These are phyloP conservation scores for Micractinium sp. DNA, from an alignment of 139 green algal species.

Conservation along the genomic window DNA sequence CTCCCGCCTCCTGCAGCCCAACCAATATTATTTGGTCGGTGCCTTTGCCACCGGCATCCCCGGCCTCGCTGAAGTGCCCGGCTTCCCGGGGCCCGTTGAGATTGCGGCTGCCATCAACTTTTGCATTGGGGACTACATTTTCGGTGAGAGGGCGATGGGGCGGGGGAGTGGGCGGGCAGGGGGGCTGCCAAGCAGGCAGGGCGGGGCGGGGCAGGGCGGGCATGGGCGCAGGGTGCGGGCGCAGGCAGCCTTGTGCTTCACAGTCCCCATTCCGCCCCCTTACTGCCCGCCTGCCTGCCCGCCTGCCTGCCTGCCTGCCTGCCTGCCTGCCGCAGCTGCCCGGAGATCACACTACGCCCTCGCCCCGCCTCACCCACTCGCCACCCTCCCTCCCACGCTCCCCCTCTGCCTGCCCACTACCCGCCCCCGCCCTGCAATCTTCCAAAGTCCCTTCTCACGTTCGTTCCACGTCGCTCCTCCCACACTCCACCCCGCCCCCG, in stretches of 20 bases:
- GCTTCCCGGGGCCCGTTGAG: slow-evolving; percentile 1
- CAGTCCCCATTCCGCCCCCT: background rate
- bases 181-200: background rate
- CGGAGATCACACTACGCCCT: background rate
- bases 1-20: background rate
- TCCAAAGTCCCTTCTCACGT: too few relatives aligned
- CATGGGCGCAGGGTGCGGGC: background rate
- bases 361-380: background rate
- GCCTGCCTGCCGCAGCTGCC: background rate
- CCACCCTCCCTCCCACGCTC: too few relatives aligned
- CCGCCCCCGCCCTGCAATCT: background rate
- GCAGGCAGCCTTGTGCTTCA: background rate
- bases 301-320: background rate
- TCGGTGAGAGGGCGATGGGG: background rate
- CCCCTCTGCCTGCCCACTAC: background rate
- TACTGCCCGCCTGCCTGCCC: background rate
- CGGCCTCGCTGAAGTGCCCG: background rate
- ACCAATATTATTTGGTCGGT: slow-evolving; percentile 3
- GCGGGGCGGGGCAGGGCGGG: background rate
- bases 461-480: too few relatives aligned
- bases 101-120: slow-evolving; percentile 7
- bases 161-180: background rate
- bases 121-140: slow-evolving; percentile 4
- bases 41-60: background rate
- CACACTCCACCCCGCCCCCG: background rate